phyloP scores from a whole-genome alignment of 306 rosid species.

The Inga leiocalycina region DNA sequence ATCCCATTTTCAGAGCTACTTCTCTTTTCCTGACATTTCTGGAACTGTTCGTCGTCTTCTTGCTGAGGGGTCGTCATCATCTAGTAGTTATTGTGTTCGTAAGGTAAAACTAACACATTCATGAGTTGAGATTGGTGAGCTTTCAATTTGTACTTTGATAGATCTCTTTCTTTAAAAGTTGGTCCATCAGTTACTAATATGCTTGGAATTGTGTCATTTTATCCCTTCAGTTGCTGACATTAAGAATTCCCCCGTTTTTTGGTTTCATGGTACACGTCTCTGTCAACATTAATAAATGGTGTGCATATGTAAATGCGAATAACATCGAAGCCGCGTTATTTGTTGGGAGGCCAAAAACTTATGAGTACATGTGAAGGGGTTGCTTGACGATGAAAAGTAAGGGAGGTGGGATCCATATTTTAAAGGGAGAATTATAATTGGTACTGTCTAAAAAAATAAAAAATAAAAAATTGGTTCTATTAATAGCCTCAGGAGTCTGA shows the following conservation, averaged over 20 bases:
- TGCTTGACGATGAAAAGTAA: too few species aligned
- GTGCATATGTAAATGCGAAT: too few species aligned
- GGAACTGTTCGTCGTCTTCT: slow-evolving; percentile 48
- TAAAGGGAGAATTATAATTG: too few species aligned
- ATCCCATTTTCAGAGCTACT: slow-evolving; percentile 50
- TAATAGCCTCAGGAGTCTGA: too few species aligned
- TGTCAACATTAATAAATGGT: too few species aligned
- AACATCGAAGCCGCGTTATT: too few species aligned
- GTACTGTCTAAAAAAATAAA: too few species aligned
- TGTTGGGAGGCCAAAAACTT: too few species aligned
- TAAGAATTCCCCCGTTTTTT: too few species aligned
- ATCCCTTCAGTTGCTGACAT: neutral
- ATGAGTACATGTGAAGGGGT: too few species aligned
- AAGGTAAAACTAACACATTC: slow-evolving; percentile 52
- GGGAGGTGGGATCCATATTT: neutral
- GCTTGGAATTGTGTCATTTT: neutral
- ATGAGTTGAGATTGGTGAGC: neutral
- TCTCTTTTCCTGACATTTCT: slow-evolving; percentile 35
- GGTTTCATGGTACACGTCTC: too few species aligned
- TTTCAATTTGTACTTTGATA: slow-evolving; percentile 1
- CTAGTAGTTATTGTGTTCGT: slow-evolving; percentile 48
- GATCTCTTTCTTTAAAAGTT: neutral
- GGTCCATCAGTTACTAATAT: neutral
- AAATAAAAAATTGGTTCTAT: too few species aligned
- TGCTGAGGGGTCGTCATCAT: slow-evolving; percentile 6